A percentile compares a stretch with the other conserved stretches of the same genome.
phyloP scores from a whole-genome alignment of 441 rosid genomes.

The Gossypium davidsonii region DNA sequence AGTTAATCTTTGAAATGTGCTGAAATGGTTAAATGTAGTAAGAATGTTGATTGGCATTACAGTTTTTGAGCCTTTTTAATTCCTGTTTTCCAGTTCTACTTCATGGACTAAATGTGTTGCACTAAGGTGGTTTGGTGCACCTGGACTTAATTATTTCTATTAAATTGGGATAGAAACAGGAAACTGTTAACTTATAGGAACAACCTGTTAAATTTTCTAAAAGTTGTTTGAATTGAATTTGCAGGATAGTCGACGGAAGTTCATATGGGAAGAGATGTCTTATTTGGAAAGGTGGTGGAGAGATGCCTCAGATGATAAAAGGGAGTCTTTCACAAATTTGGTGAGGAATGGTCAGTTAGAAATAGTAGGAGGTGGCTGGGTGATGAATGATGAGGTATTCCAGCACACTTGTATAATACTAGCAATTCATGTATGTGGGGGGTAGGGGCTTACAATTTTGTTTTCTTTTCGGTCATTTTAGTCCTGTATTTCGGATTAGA shows the following conservation, averaged over 20 bases:
- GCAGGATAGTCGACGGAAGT: constrained; percentile 80
- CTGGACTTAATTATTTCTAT: not conserved
- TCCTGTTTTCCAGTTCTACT: not conserved
- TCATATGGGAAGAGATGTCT: constrained; percentile 99
- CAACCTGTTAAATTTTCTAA: constrained; percentile 7
- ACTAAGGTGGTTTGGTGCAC: not conserved
- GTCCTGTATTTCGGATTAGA: not conserved
- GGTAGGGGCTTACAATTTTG: not conserved
- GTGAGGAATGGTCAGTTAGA: constrained; percentile 91
- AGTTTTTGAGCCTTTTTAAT: not conserved
- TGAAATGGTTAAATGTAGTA: not conserved
- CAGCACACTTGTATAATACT: not conserved
- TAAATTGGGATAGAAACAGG: not conserved
- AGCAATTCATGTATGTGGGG: not conserved
- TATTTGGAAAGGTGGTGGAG: constrained; percentile 99
- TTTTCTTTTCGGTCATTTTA: constrained; percentile 1
- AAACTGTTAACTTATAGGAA: not conserved
- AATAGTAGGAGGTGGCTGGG: constrained; percentile 99
- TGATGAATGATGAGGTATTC: constrained; percentile 98
- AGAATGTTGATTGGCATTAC: not conserved
- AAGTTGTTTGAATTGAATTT: constrained; percentile 18
- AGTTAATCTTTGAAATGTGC: not conserved
- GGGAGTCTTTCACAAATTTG: constrained; percentile 59
- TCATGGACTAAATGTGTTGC: not conserved
- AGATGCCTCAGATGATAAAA: constrained; percentile 60